Evolutionary conservation across 2,329 filamentous ascomycete genomes (phyloP).

Genomic region (Penicillium nordicum): DNA sequence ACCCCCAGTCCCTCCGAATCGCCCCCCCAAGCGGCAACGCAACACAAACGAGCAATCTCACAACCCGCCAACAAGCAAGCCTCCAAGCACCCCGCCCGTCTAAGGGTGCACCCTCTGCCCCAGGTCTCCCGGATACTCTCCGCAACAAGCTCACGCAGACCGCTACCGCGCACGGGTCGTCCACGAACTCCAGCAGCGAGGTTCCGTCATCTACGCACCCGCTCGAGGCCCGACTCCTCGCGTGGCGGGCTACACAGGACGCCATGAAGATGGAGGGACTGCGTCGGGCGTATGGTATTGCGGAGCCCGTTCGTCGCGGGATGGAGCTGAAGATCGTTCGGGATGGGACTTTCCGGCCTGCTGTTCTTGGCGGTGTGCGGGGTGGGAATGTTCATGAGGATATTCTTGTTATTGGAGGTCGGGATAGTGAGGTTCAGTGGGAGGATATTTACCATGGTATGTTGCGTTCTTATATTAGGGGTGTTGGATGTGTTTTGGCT

Average conservation of each 20-base stretch:
- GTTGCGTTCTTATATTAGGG: slow-evolving; percentile 16
- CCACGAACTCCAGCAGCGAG: slow-evolving; percentile 31
- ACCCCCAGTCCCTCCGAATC: slow-evolving; percentile 78
- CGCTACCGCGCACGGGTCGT: slow-evolving; percentile 46
- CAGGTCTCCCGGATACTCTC: slow-evolving; percentile 89
- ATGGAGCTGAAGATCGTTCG: slow-evolving; percentile 93
- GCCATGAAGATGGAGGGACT: slow-evolving; percentile 82
- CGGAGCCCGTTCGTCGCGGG: slow-evolving; percentile 83
- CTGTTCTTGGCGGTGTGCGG: slow-evolving; percentile 59
- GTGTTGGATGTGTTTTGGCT: slow-evolving; percentile 1
- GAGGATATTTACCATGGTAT: slow-evolving; percentile 84
- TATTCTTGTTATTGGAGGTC: slow-evolving; percentile 66
- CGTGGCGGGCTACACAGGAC: slow-evolving; percentile 90
- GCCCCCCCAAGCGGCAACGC: slow-evolving; percentile 68
- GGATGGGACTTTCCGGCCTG: slow-evolving; percentile 70
- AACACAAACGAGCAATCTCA: slow-evolving; percentile 62
- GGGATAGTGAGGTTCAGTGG: slow-evolving; percentile 77
- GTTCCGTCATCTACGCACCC: slow-evolving; percentile 72
- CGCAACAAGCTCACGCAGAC: slow-evolving; percentile 74
- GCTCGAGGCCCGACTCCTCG: slow-evolving; percentile 81
- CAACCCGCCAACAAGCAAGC: slow-evolving; percentile 50
- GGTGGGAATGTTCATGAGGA: slow-evolving; percentile 77
- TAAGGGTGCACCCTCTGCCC: slow-evolving; percentile 79
- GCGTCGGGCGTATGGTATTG: slow-evolving; percentile 82
- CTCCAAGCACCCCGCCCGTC: slow-evolving; percentile 52